Conservation (phyloP, 1,139 yeast genomes). For the Scheffersomyces titani region DNA sequence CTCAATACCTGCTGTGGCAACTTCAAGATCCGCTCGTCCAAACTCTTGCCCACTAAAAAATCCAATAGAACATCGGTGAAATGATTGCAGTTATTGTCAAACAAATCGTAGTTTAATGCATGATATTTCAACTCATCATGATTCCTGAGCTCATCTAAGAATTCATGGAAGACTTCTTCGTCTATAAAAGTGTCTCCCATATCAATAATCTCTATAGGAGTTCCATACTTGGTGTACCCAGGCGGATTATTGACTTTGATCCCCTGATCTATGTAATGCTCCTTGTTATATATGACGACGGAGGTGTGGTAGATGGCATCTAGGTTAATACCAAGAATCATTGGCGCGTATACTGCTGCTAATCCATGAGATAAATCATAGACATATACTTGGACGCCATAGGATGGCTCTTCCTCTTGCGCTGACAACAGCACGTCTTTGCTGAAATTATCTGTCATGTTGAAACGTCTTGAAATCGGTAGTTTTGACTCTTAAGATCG, state of each 20-base stretch:
- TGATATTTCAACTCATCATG: constrained; percentile 45
- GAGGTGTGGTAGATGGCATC: constrained; percentile 74
- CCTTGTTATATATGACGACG: constrained; percentile 56
- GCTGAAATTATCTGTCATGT: background rate
- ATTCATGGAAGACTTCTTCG: constrained; percentile 54
- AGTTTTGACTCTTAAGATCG: background rate
- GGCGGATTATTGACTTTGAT: constrained; percentile 47
- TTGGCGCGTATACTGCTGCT: constrained; percentile 44
- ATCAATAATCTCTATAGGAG: constrained; percentile 53
- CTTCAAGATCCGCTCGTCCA: constrained; percentile 50
- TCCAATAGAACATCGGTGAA: constrained; percentile 60
- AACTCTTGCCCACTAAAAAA: constrained; percentile 55
- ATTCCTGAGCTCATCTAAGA: constrained; percentile 46
- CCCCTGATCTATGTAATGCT: constrained; percentile 63
- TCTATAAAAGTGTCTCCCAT: constrained; percentile 57
- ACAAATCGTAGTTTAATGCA: constrained; percentile 55
- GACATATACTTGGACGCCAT: constrained; percentile 55
- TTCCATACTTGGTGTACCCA: constrained; percentile 61
- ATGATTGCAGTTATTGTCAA: constrained; percentile 70
- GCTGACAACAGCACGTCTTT: background rate
- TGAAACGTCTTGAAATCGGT: background rate
- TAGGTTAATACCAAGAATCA: constrained; percentile 45
- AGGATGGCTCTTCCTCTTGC: constrained; percentile 12
- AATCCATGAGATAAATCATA: constrained; percentile 60
- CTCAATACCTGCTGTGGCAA: constrained; percentile 59